Evolutionary conservation across 2,329 filamentous ascomycete genomes (phyloP).

Genomic region (Phialophora chinensis): DNA sequence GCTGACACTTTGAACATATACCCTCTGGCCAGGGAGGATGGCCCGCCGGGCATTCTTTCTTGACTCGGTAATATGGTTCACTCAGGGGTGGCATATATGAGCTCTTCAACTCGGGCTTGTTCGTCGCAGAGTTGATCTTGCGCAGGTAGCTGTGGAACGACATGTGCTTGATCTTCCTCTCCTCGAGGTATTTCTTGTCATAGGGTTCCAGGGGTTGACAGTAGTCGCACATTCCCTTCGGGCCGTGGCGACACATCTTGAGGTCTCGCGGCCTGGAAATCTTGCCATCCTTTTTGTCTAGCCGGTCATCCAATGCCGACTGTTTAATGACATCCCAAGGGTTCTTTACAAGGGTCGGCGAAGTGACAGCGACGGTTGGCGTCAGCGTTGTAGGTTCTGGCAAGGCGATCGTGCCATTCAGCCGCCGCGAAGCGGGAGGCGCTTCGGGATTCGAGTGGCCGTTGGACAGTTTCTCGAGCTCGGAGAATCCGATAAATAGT

Average conservation of each 20-base stretch:
- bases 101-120: constrained; percentile 89
- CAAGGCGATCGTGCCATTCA: constrained; percentile 73
- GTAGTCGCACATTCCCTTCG: constrained; percentile 99
- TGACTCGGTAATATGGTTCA: constrained; percentile 91
- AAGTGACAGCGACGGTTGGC: constrained; percentile 38
- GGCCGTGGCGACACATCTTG: constrained; percentile 93
- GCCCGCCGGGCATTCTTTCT: constrained; percentile 85
- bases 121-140: constrained; percentile 94
- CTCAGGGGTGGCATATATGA: constrained; percentile 95
- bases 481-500: constrained; percentile 82
- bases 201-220: constrained; percentile 98
- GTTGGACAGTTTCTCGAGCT: constrained; percentile 59
- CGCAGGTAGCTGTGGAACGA: constrained; percentile 94
- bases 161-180: constrained; percentile 98
- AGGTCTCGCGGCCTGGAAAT: constrained; percentile 74
- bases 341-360: constrained; percentile 69
- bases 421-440: constrained; percentile 61
- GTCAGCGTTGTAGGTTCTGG: constrained; percentile 51
- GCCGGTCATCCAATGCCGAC: constrained; percentile 80
- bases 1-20: constrained; percentile 97
- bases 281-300: constrained; percentile 90
- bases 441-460: constrained; percentile 48
- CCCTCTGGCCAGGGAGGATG: constrained; percentile 94
- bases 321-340: constrained; percentile 93
- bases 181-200: constrained; percentile 81